Evolutionary conservation across 2,329 filamentous ascomycete genomes (phyloP).

Genomic region (Byssoonygena ceratinophila): DNA sequence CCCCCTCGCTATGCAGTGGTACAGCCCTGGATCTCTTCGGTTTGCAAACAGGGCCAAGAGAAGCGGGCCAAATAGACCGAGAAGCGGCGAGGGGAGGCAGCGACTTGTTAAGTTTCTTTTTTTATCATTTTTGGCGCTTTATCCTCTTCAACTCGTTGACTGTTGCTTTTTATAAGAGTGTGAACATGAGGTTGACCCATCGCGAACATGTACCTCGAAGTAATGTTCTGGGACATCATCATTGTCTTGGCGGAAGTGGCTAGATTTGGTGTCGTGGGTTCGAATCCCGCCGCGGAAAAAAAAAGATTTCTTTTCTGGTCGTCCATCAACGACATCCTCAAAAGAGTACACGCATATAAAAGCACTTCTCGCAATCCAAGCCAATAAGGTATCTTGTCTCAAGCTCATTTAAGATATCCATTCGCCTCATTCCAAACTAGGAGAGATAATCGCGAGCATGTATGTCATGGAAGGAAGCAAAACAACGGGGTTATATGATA

Average conservation of each 20-base stretch:
- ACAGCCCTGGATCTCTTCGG: neutral
- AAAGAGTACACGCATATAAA: no score
- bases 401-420: no score
- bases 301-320: neutral
- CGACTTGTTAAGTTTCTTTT: neutral
- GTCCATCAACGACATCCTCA: no score
- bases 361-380: no score
- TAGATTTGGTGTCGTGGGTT: neutral
- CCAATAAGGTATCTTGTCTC: no score
- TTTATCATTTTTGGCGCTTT: neutral
- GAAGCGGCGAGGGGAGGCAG: no score
- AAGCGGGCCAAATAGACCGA: neutral
- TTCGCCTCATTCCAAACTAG: neutral
- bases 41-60: neutral
- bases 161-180: no score
- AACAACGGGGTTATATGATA: neutral
- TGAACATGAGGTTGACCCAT: neutral
- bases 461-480: no score
- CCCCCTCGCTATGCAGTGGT: neutral
- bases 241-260: neutral
- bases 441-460: no score
- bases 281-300: neutral
- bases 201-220: neutral
- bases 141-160: neutral
- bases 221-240: neutral